Percentiles rank a stretch among this genome's conserved stretches.
Conservation (phyloP, 2,329 filamentous ascomycete genomes). For the Dactylonectria estremocensis region DNA sequence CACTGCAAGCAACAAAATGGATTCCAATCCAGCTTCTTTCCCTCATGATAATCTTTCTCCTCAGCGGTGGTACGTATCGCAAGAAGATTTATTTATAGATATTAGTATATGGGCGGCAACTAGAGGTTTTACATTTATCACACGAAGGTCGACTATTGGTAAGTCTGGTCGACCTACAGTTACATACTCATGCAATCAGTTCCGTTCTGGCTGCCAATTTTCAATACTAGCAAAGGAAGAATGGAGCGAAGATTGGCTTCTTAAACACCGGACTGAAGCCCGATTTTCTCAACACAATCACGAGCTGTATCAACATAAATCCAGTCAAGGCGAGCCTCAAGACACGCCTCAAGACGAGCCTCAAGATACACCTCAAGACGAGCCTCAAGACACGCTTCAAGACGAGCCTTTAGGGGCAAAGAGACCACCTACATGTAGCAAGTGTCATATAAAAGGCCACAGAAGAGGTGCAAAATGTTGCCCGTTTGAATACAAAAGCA, state of each 20-base stretch:
- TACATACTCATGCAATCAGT: slow-evolving; percentile 6
- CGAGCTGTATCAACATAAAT: slow-evolving; percentile 4
- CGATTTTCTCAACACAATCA: slow-evolving; percentile 15
- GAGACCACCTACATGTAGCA: slow-evolving; percentile 9
- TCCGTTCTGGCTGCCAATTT: slow-evolving; percentile 15
- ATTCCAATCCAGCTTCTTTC: slow-evolving; percentile 13
- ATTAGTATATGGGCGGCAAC: not conserved
- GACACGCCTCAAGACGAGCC: too few species aligned
- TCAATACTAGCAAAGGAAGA: slow-evolving; percentile 1
- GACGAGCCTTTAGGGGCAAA: slow-evolving; percentile 10
- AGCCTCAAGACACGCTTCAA: not conserved
- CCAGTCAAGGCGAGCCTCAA: not conserved
- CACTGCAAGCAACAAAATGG: not conserved
- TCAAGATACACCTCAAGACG: too few species aligned
- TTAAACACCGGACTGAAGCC: slow-evolving; percentile 13
- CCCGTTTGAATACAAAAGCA: slow-evolving; percentile 4
- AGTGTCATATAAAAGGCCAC: slow-evolving; percentile 12
- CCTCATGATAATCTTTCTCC: slow-evolving; percentile 1
- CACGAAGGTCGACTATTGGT: slow-evolving; percentile 5
- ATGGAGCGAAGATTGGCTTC: slow-evolving; percentile 2
- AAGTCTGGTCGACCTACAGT: slow-evolving; percentile 9
- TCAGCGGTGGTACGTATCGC: not conserved
- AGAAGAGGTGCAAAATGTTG: slow-evolving; percentile 10
- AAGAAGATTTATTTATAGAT: slow-evolving; percentile 9
- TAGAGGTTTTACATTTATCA: slow-evolving; percentile 6